These are phyloP conservation scores for Aureobasidium musti DNA, from an alignment of 2,329 filamentous ascomycete genomes.

Conservation along the genomic window DNA sequence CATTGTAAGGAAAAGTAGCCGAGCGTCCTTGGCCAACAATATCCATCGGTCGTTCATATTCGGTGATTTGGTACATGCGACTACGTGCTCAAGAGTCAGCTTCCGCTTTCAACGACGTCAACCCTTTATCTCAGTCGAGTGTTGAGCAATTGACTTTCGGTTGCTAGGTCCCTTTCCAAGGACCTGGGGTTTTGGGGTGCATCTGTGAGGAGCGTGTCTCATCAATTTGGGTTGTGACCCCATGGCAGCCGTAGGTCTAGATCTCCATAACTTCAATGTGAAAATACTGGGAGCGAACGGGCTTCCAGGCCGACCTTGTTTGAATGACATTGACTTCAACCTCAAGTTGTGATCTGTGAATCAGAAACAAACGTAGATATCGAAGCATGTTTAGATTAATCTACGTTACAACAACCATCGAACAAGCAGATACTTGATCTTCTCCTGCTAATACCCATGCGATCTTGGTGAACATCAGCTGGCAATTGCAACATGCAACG, in stretches of 20 bases:
- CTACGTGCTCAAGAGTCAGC: neutral
- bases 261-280: neutral
- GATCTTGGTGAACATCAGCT: neutral
- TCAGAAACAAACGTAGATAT: conserved; percentile 20
- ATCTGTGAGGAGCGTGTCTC: neutral
- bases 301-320: too few relatives aligned
- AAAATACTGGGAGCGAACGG: neutral
- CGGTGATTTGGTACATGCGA: neutral
- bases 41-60: neutral
- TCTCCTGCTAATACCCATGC: neutral
- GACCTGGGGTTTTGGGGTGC: neutral
- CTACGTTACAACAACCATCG: neutral
- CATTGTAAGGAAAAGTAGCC: neutral
- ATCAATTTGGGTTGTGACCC: neutral
- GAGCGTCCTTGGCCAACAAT: neutral
- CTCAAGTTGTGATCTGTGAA: neutral
- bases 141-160: conserved; percentile 14
- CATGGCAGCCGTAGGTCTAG: neutral
- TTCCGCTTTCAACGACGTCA: neutral
- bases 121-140: neutral
- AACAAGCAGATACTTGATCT: neutral
- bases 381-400: conserved; percentile 9
- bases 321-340: neutral
- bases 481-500: neutral
- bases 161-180: neutral